Evolutionary conservation across 1,139 yeast genomes (phyloP).

Genomic region (Fermentozyma sake): DNA sequence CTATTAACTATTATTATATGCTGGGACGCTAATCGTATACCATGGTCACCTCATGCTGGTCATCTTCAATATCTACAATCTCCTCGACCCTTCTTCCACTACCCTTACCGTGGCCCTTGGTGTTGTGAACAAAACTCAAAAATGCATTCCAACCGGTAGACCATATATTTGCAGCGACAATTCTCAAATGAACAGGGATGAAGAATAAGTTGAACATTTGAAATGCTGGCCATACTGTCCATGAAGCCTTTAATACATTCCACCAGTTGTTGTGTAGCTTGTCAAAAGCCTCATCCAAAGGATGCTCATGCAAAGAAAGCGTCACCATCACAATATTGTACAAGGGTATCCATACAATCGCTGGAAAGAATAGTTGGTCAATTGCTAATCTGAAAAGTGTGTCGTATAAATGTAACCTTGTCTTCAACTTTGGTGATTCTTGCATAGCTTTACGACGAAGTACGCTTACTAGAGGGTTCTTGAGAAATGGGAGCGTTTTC

Average conservation of each 20-base stretch:
- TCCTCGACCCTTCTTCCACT: slow-evolving; percentile 35
- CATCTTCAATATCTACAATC: slow-evolving; percentile 37
- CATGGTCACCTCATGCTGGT: slow-evolving; percentile 26
- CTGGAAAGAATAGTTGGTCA: slow-evolving; percentile 31
- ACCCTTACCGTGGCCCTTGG: slow-evolving; percentile 43
- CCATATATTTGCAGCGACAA: slow-evolving; percentile 37
- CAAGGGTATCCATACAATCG: slow-evolving; percentile 41
- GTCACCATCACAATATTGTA: slow-evolving; percentile 39
- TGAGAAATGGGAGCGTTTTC: slow-evolving; percentile 46
- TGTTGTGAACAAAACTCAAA: slow-evolving; percentile 41
- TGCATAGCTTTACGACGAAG: slow-evolving; percentile 11
- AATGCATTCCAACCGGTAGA: slow-evolving; percentile 45
- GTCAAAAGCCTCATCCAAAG: slow-evolving; percentile 27
- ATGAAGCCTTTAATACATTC: slow-evolving; percentile 37
- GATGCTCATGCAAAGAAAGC: slow-evolving; percentile 35
- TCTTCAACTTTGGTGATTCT: slow-evolving; percentile 10
- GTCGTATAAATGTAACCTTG: slow-evolving; percentile 25
- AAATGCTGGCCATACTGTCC: slow-evolving; percentile 45
- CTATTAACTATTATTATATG: no score
- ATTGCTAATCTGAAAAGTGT: slow-evolving; percentile 31
- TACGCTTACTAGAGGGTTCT: slow-evolving; percentile 33
- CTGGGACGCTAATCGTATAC: slow-evolving; percentile 21
- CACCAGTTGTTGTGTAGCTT: slow-evolving; percentile 40
- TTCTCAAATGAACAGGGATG: slow-evolving; percentile 39
- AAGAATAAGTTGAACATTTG: slow-evolving; percentile 36